Evolutionary conservation across 2,329 filamentous ascomycete genomes (phyloP).

Genomic region (Epichloe uncinata): DNA sequence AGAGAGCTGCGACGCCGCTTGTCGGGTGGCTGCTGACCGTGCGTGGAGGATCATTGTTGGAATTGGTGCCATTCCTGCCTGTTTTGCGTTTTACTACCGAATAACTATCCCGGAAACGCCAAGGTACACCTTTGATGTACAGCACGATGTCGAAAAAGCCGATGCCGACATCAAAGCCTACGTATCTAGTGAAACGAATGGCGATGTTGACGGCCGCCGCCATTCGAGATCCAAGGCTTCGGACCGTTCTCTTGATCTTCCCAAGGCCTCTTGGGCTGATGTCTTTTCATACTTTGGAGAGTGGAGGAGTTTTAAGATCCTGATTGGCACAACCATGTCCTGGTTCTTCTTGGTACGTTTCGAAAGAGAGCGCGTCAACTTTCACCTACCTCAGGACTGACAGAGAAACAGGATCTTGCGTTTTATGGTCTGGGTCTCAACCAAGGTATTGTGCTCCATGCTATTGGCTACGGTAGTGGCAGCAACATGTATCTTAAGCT

Average conservation of each 20-base stretch:
- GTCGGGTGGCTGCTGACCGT: constrained; percentile 59
- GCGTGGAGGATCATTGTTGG: constrained; percentile 75
- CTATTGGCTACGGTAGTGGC: constrained; percentile 58
- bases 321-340: constrained; percentile 63
- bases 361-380: not conserved
- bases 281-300: constrained; percentile 53
- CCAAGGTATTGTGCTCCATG: constrained; percentile 54
- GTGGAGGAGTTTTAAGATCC: constrained; percentile 56
- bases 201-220: constrained; percentile 33
- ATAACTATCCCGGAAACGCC: constrained; percentile 78
- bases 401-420: constrained; percentile 39
- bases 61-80: constrained; percentile 64
- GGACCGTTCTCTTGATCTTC: constrained; percentile 43
- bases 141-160: constrained; percentile 61
- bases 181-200: constrained; percentile 32
- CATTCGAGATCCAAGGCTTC: constrained; percentile 39
- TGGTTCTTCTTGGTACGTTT: constrained; percentile 59
- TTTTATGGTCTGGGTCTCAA: constrained; percentile 66
- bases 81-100: constrained; percentile 71
- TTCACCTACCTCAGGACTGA: constrained; percentile 6
- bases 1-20: constrained; percentile 43
- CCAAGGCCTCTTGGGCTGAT: constrained; percentile 57
- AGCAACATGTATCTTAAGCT: constrained; percentile 53
- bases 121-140: constrained; percentile 70
- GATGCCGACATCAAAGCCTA: constrained; percentile 57